These are phyloP conservation scores for Durotheca rogersii DNA, from an alignment of 495 filamentous ascomycete genomes.

Conservation along the genomic window DNA sequence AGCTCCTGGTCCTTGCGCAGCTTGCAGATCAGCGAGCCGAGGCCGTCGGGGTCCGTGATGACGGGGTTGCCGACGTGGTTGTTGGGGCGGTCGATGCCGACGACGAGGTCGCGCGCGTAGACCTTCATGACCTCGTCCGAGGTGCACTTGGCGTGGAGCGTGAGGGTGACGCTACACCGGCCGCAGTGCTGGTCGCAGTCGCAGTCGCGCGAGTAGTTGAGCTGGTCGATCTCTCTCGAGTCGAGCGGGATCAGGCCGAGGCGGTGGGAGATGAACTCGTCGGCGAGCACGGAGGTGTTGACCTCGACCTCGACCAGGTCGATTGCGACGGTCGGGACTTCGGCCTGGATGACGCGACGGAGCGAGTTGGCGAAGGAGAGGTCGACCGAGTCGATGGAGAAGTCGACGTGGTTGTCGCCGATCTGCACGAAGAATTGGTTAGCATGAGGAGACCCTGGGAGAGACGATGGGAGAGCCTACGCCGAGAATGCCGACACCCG, in stretches of 20 bases:
- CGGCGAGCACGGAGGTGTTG: conserved; percentile 91
- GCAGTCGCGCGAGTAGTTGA: conserved; percentile 91
- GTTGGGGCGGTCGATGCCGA: conserved; percentile 66
- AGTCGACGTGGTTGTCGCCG: conserved; percentile 70
- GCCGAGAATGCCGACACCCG: conserved; percentile 59
- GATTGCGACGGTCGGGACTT: conserved; percentile 93
- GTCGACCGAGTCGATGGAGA: conserved; percentile 76
- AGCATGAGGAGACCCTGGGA: conserved; percentile 4
- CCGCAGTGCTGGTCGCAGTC: conserved; percentile 93
- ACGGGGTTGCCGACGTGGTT: conserved; percentile 70
- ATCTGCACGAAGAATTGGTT: conserved; percentile 49
- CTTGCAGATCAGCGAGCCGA: conserved; percentile 84
- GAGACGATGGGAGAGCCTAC: conserved; percentile 43
- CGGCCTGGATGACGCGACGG: conserved; percentile 87
- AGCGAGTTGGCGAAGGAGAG: conserved; percentile 92
- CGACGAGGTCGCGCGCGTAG: conserved; percentile 81
- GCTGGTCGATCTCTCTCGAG: conserved; percentile 75
- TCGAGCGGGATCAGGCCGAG: conserved; percentile 88
- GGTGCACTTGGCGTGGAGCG: conserved; percentile 79
- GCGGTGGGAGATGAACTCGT: conserved; percentile 93
- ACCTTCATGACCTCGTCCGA: conserved; percentile 83
- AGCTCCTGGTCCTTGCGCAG: conserved; percentile 84
- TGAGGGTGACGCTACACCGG: conserved; percentile 79
- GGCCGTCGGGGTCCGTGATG: conserved; percentile 76
- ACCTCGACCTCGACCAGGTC: conserved; percentile 89